phyloP scores from a whole-genome alignment of 257 asterid species.

The Salvia rosmarinus region DNA sequence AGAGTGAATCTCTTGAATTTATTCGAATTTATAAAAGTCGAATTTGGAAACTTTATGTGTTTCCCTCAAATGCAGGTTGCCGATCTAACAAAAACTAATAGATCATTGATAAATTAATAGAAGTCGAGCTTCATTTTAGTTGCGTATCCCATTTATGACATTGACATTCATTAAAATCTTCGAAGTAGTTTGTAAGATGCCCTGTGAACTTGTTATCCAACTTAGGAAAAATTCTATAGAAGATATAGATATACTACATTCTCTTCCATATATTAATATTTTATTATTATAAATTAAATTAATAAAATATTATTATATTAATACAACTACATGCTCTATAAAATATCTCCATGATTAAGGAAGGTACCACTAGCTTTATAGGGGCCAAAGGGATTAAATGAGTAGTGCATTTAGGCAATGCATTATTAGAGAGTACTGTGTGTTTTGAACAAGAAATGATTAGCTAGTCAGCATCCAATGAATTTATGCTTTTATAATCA shows the following conservation, averaged over 20 bases:
- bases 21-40: too few species aligned
- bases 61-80: too few species aligned
- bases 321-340: too few species aligned
- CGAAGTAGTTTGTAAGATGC: conserved; percentile 18
- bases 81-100: too few species aligned
- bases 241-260: too few species aligned
- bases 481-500: conserved; percentile 1
- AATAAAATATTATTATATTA: too few species aligned
- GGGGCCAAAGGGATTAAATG: conserved; percentile 25
- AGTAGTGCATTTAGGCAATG: conserved; percentile 17
- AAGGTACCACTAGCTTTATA: neutral
- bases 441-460: conserved; percentile 28
- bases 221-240: too few species aligned
- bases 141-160: neutral
- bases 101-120: neutral
- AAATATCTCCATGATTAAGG: conserved; percentile 27
- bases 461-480: conserved; percentile 30
- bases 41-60: too few species aligned
- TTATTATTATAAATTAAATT: too few species aligned
- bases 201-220: conserved; percentile 7
- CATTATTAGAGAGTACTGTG: neutral
- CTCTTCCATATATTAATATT: too few species aligned
- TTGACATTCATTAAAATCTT: conserved; percentile 13
- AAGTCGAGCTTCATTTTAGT: neutral
- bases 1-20: too few species aligned